These are phyloP conservation scores for Neotropicomus parvogracilis DNA, from an alignment of 1,284 basidiomycete species.

Conservation along the genomic window DNA sequence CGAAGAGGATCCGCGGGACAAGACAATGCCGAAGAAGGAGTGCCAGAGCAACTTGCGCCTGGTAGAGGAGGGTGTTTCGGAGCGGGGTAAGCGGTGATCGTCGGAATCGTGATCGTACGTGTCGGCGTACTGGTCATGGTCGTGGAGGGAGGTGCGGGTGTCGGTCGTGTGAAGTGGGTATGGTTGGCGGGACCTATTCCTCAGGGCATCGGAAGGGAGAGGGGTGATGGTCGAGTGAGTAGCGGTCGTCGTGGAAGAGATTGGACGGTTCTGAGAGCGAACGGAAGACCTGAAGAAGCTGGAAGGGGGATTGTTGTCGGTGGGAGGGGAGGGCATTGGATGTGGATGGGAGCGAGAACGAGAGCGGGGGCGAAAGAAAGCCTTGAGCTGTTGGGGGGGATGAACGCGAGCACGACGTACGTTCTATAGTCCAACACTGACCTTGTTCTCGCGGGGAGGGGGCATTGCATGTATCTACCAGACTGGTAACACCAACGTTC, in stretches of 20 bases:
- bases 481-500: too few relatives aligned
- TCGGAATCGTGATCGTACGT: conserved; percentile 23
- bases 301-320: conserved; percentile 14
- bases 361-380: conserved; percentile 51
- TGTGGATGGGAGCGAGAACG: conserved; percentile 48
- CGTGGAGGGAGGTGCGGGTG: conserved; percentile 11
- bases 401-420: too few relatives aligned
- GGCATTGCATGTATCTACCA: too few relatives aligned
- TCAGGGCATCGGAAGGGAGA: conserved; percentile 41
- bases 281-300: conserved; percentile 42
- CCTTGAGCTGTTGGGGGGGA: conserved; percentile 39
- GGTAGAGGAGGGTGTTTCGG: conserved; percentile 31
- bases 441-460: conserved; percentile 37
- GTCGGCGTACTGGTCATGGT: conserved; percentile 22
- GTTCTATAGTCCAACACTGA: too few relatives aligned
- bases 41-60: conserved; percentile 35
- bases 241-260: conserved; percentile 60
- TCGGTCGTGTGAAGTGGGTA: conserved; percentile 16
- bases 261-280: conserved; percentile 54
- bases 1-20: conserved; percentile 38
- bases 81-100: conserved; percentile 23
- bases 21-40: conserved; percentile 53
- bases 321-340: conserved; percentile 13
- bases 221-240: conserved; percentile 58
- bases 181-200: conserved; percentile 20